Base-by-base conservation (phyloP, 345 rosid genomes). In the Microthlaspi erraticum region DNA sequence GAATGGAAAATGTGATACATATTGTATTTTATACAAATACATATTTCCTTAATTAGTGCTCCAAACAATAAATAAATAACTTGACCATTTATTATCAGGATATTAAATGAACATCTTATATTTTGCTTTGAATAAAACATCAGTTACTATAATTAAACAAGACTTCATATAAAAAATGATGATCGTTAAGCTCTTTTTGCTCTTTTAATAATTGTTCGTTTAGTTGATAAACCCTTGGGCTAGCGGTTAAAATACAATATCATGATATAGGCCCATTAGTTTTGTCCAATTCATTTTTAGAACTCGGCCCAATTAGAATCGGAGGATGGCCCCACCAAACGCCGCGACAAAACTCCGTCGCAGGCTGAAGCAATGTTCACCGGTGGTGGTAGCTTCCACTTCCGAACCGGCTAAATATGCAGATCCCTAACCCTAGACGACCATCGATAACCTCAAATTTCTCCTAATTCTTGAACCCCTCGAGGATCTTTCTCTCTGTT, bases 291-390 rank as follows among this genome's bases (percentile, higher is more conserved):
- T 2, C 29, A 7, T 0, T 4, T 4, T 39, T 10, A 1, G 10
- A 50, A 41, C 6, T 0, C 2, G 52, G 53, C 53, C 66, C 57
- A 73, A 12, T 2, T 16, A 1, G 11, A 46, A 39, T 45, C 16
- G 10, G 10, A 46, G 58, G 20, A 49, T 31, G 67, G 49, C 12
- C 61, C 78, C 78, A 53, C 32, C 50, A 38, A 48, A 68, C 64
- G 50, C 64, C 58, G 58, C 50, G 73, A 74, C 78, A 68, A 75
- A 75, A 62, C 41, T 45, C 79, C 75, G 74, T 68, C 70, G 66
- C 43, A 54, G 43, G 69, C 57, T 37, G 56, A 17, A 32, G 31
- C 64, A 65, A 65, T 52, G 18, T 54, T 52, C 68, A 75, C 70
- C 79, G 79, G 79, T 55, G 65, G 74, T 66, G 67, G 61, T 57